Base-by-base conservation (phyloP, 2,329 filamentous ascomycete genomes). In the Epichloe coenophiala region DNA sequence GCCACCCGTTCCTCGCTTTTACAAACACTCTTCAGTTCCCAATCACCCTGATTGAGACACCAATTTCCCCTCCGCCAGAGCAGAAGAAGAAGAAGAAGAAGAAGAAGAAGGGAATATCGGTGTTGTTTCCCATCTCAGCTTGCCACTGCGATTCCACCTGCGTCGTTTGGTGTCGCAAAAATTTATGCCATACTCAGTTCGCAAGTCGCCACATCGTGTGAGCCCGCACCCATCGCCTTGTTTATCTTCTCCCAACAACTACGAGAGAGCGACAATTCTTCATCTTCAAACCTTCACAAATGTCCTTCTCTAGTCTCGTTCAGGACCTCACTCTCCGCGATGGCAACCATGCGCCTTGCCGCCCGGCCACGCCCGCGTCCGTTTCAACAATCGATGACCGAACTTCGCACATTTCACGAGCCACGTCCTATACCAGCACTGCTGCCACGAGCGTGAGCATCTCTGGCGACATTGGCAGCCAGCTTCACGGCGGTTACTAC, bases 401-500 rank as follows among this genome's bases (percentile, higher is more conserved):
- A 44, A 68, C 75, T 41, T 83, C 80, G 47, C 78, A 79, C 62
- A 65, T 83, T 57, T 84, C 80, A 19, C 72, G 77, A 50, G 77
- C 78, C 60, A 79, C 78, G 73, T 83, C 80, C 19, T 83, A 83
- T 61, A 68, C 80, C 55, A 83, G 80, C 71, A 84, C 80, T 13
- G 70, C 78, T 50, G 80, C 80, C 43, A 84, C 80, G 31, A 84
- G 80, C 63, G 80, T 84, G 56, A 84, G 80, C 75, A 83, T 84
- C 58, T 71, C 79, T 2, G 80, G 80, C 49, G 86, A 90, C 60
- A 90, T 93, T 58, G 84, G 83, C 13, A 90, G 85, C 66, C 86
- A 91, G 68, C 76, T 91, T 41, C 87, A 93, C 62, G 84, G 86
- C 49, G 87, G 87, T 52, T 91, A 91, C 68, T 83, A 81, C 60